Evolutionary conservation across 768 basidiomycete genomes (phyloP).

Genomic region (Agaricus subrufescens): DNA sequence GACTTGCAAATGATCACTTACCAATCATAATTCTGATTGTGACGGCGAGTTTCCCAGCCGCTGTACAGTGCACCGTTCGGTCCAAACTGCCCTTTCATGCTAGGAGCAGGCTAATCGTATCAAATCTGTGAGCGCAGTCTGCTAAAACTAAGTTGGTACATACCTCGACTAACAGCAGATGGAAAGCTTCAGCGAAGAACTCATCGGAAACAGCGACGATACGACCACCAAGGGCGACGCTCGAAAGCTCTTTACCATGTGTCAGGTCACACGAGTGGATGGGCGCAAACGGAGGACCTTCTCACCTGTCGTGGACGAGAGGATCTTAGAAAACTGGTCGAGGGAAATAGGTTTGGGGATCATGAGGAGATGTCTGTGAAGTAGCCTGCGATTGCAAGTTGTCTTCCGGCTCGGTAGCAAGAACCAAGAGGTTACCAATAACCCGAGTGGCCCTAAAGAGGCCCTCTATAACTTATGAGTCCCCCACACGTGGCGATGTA

Average conservation of each 20-base stretch:
- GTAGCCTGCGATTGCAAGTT: not conserved
- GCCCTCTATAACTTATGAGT: no score
- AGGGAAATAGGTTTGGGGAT: slow-evolving; percentile 38
- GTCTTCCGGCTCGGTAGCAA: not conserved
- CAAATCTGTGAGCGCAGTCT: slow-evolving; percentile 1
- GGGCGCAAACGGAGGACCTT: not conserved
- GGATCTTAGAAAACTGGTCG: slow-evolving; percentile 41
- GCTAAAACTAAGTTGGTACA: slow-evolving; percentile 16
- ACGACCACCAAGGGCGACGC: slow-evolving; percentile 73
- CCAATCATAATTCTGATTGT: slow-evolving; percentile 91
- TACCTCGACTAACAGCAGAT: slow-evolving; percentile 82
- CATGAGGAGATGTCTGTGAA: slow-evolving; percentile 26
- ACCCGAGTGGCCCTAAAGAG: no score
- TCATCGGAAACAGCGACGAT: slow-evolving; percentile 85
- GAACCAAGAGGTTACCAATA: not conserved
- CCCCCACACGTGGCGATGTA: not conserved
- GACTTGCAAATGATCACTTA: slow-evolving; percentile 22
- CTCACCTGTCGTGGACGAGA: slow-evolving; percentile 48
- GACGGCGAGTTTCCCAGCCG: slow-evolving; percentile 92
- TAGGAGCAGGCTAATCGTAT: slow-evolving; percentile 65
- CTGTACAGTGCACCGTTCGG: slow-evolving; percentile 92
- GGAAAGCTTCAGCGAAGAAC: slow-evolving; percentile 86
- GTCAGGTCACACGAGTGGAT: not conserved
- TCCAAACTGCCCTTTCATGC: slow-evolving; percentile 94
- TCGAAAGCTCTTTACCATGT: slow-evolving; percentile 71